phyloP scores from a whole-genome alignment of 2,329 filamentous ascomycete genomes.

The Juglanconis sp. region DNA sequence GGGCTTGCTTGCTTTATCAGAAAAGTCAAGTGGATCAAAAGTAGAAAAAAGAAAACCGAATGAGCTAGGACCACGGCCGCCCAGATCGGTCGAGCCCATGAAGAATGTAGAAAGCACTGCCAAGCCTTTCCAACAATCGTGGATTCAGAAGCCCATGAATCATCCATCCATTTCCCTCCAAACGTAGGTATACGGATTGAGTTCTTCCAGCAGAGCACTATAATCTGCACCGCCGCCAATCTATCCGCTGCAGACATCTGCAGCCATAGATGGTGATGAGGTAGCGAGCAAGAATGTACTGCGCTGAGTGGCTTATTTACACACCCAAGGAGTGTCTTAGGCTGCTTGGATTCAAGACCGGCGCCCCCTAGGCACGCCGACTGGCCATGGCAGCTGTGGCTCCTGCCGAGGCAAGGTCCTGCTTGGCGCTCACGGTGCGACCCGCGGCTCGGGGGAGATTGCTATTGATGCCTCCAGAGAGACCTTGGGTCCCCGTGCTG shows the following conservation, averaged over 20 bases:
- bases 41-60: not conserved
- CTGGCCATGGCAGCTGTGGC: conserved; percentile 56
- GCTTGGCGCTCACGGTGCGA: conserved; percentile 54
- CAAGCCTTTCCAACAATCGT: not conserved
- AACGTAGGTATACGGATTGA: not conserved
- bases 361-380: conserved; percentile 40
- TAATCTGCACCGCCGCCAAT: not conserved
- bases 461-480: conserved; percentile 36
- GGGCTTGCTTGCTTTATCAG: not conserved
- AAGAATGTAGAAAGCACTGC: not conserved
- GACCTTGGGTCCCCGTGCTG: conserved; percentile 45
- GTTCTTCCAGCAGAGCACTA: not conserved
- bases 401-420: conserved; percentile 57
- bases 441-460: conserved; percentile 55
- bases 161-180: not conserved
- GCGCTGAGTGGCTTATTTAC: not conserved
- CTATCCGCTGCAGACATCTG: not conserved
- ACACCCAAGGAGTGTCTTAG: not conserved
- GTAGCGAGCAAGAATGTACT: not conserved
- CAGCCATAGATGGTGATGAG: not conserved
- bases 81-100: not conserved
- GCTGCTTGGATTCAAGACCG: conserved; percentile 6
- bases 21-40: not conserved
- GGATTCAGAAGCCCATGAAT: not conserved
- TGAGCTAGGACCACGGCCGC: not conserved